Percentiles rank a stretch among this genome's conserved stretches.
These are phyloP conservation scores for Argentina anserina DNA, from an alignment of 306 rosid genomes.

Conservation along the genomic window DNA sequence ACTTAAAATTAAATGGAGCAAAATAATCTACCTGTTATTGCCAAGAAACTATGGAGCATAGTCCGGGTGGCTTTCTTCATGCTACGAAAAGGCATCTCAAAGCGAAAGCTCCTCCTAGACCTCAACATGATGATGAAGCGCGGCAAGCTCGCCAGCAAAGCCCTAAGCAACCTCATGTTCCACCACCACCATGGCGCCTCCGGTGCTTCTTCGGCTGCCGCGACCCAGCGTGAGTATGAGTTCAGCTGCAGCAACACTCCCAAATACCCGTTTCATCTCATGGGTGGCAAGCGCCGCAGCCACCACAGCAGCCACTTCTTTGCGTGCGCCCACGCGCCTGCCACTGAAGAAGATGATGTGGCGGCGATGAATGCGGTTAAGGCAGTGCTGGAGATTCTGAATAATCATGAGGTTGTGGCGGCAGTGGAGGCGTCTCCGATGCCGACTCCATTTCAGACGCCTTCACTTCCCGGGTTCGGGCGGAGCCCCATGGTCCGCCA, in stretches of 20 bases:
- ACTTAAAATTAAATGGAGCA: slow-evolving; percentile 27
- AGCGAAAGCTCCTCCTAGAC: slow-evolving; percentile 55
- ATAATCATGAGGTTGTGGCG: slow-evolving; percentile 13
- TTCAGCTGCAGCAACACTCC: slow-evolving; percentile 94
- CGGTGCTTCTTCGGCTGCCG: background rate
- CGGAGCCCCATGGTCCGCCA: slow-evolving; percentile 58
- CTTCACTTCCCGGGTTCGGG: slow-evolving; percentile 44
- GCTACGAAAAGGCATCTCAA: slow-evolving; percentile 66
- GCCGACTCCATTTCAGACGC: slow-evolving; percentile 20
- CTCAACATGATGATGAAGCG: slow-evolving; percentile 77
- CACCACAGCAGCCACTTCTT: slow-evolving; percentile 38
- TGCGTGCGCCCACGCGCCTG: slow-evolving; percentile 46
- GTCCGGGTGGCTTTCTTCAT: slow-evolving; percentile 60
- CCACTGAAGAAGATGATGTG: slow-evolving; percentile 51
- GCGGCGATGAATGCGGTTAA: slow-evolving; percentile 33
- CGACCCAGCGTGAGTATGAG: slow-evolving; percentile 60
- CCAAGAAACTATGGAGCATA: slow-evolving; percentile 61
- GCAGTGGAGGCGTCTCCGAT: slow-evolving; percentile 11
- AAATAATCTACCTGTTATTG: slow-evolving; percentile 30
- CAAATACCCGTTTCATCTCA: slow-evolving; percentile 27
- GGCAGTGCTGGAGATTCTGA: slow-evolving; percentile 51
- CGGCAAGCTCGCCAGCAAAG: slow-evolving; percentile 78
- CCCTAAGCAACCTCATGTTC: slow-evolving; percentile 62
- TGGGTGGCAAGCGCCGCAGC: slow-evolving; percentile 43
- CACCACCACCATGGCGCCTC: slow-evolving; percentile 38